phyloP scores from a whole-genome alignment of 2,329 filamentous ascomycete genomes.

The Phyllosticta citriasiana region DNA sequence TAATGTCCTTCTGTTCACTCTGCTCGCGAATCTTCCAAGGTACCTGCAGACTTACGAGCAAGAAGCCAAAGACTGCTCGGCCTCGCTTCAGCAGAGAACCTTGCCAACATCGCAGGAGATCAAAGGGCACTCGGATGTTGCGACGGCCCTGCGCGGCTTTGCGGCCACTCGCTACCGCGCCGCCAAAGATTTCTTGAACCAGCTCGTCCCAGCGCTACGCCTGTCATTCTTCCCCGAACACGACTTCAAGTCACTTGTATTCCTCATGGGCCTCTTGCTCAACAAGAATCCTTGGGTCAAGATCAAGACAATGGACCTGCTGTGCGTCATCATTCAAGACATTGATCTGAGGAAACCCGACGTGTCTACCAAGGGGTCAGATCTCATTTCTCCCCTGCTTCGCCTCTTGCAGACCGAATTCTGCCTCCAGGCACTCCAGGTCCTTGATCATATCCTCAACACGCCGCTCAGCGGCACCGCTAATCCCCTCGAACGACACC shows the following conservation, averaged over 20 bases:
- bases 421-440: slow-evolving; percentile 82
- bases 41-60: slow-evolving; percentile 74
- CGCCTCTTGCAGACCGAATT: slow-evolving; percentile 86
- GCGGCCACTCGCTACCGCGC: slow-evolving; percentile 55
- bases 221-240: slow-evolving; percentile 70
- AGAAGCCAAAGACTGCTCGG: slow-evolving; percentile 37
- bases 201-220: slow-evolving; percentile 63
- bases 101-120: slow-evolving; percentile 65
- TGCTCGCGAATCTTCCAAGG: slow-evolving; percentile 85
- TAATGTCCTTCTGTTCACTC: slow-evolving; percentile 68
- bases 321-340: slow-evolving; percentile 74
- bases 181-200: slow-evolving; percentile 64
- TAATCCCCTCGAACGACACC: slow-evolving; percentile 78
- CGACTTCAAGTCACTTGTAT: slow-evolving; percentile 78
- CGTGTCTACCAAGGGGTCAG: slow-evolving; percentile 81
- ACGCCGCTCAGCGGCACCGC: slow-evolving; percentile 60
- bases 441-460: slow-evolving; percentile 90
- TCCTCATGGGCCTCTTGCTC: slow-evolving; percentile 82
- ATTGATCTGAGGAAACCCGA: slow-evolving; percentile 90
- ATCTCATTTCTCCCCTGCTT: slow-evolving; percentile 86
- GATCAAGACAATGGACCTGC: slow-evolving; percentile 81
- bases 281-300: slow-evolving; percentile 87
- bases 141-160: slow-evolving; percentile 60
- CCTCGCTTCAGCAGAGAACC: slow-evolving; percentile 54
- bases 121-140: slow-evolving; percentile 59